These are phyloP conservation scores for Trypanosoma caninum DNA, from an alignment of 208 protist species.

Conservation along the genomic window DNA sequence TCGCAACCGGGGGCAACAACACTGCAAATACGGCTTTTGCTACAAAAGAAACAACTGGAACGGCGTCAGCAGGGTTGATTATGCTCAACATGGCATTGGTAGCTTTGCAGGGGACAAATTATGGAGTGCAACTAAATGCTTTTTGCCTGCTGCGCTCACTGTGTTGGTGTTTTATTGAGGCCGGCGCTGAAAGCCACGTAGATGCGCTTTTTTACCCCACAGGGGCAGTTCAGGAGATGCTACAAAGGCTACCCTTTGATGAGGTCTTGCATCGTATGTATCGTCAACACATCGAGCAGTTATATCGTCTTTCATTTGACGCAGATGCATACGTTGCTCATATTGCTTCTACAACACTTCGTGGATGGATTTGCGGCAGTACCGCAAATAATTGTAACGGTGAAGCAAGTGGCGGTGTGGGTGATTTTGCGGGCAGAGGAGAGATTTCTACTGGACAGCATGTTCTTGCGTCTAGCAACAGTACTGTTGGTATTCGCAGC, in stretches of 20 bases:
- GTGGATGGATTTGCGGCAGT: slow-evolving; percentile 24
- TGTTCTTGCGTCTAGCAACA: not conserved
- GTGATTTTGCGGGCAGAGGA: not conserved
- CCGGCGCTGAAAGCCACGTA: slow-evolving; percentile 20
- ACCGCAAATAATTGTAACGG: not conserved
- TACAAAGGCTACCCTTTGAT: slow-evolving; percentile 16
- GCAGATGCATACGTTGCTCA: slow-evolving; percentile 22
- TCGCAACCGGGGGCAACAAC: not conserved
- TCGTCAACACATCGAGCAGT: slow-evolving; percentile 17
- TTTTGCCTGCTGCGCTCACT: slow-evolving; percentile 30
- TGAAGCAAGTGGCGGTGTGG: not conserved
- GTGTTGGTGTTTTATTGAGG: slow-evolving; percentile 42
- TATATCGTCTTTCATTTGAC: slow-evolving; percentile 27
- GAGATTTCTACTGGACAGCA: not conserved
- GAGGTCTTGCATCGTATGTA: slow-evolving; percentile 17
- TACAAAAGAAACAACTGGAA: too few relatives aligned
- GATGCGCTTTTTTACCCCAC: slow-evolving; percentile 20
- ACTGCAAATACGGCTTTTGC: not conserved
- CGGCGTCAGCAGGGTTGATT: too few relatives aligned
- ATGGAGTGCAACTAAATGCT: slow-evolving; percentile 15
- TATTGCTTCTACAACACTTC: slow-evolving; percentile 20
- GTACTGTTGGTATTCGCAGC: not conserved
- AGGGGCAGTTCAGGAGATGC: slow-evolving; percentile 4
- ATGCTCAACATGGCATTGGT: not conserved
- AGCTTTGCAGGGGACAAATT: slow-evolving; percentile 7